Evolutionary conservation across 2,329 filamentous ascomycete species (phyloP).

Genomic region (Coleophoma eucalyptorum): DNA sequence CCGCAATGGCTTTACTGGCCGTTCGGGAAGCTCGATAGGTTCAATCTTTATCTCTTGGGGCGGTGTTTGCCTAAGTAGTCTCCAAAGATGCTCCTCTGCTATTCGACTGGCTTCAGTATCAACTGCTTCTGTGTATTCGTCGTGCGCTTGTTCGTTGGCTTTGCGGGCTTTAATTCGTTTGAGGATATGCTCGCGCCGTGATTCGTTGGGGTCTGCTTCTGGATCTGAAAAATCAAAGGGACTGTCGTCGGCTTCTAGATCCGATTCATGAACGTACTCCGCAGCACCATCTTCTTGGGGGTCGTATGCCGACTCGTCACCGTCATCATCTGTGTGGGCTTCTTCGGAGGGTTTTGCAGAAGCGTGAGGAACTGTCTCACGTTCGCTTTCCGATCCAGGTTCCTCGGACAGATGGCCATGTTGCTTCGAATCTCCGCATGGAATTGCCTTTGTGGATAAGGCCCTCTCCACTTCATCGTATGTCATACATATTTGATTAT

Average conservation of each 20-base stretch:
- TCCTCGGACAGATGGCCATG: not conserved
- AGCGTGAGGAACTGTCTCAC: not conserved
- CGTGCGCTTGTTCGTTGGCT: constrained; percentile 13
- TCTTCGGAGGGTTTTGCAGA: not conserved
- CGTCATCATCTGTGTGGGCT: not conserved
- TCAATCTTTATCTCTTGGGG: constrained; percentile 19
- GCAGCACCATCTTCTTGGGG: not conserved
- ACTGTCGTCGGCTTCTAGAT: not conserved
- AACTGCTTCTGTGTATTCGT: constrained; percentile 19
- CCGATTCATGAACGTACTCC: not conserved
- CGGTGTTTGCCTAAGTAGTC: constrained; percentile 18
- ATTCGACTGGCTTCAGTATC: constrained; percentile 18
- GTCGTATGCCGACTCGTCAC: not conserved
- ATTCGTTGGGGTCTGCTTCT: not conserved
- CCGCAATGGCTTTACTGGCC: constrained; percentile 1
- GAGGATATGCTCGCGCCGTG: not conserved
- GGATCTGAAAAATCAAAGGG: not conserved
- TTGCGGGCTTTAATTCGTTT: constrained; percentile 2
- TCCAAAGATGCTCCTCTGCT: constrained; percentile 25
- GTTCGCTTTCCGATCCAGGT: constrained; percentile 2
- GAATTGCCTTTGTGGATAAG: constrained; percentile 19
- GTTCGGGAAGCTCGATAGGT: constrained; percentile 3
- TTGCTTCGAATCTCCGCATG: constrained; percentile 10
- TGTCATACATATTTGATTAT: constrained; percentile 19
- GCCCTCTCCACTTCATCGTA: constrained; percentile 30